Evolutionary conservation across 495 filamentous ascomycete genomes (phyloP), one percentile per base, ranked within the genome.

Genomic region (Annulohypoxylon stygium): DNA sequence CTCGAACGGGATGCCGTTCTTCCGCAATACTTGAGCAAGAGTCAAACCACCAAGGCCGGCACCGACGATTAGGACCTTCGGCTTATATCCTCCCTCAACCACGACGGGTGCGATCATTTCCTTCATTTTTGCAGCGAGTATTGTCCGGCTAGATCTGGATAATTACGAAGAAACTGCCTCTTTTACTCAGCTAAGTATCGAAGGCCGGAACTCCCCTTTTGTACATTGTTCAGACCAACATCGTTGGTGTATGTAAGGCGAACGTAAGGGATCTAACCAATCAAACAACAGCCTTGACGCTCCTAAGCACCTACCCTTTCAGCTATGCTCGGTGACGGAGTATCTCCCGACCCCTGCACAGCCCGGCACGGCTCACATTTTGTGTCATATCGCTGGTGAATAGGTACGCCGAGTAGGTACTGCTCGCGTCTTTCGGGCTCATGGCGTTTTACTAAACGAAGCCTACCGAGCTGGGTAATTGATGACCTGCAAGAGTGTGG

Each of bases 11-110:
- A 90, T 83, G 57, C 80, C 79, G 57, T 83, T 76, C 60, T 87
- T 82, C 33, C 83, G 81, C 9, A 89, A 79, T 23, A 83, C 83
- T 66, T 89, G 86, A 8, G 86, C 87, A 2, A 88, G 83, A 6
- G 84, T 84, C 3, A 87, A 78, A 16, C 85, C 85, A 10, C 85
- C 86, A 7, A 87, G 81, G 3, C 84, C 86, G 10, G 83, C 84
- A 33, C 84, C 84, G 23, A 87, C 81, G 9, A 87, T 80, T 6
- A 87, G 82, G 30, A 85, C 81, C 0, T 80, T 70, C 25, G 70
- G 74, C 33, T 69, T 76, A 50, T 71, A 72, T 41, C 61, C 37
- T 8, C 53, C 12, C 18, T 69, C 69, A 51, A 58, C 47, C 72
- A 70, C 62, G 7, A 23, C 70, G 8, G 67, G 72, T 47, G 61